phyloP scores from a whole-genome alignment of 495 filamentous ascomycete genomes.

The Neurospora sublineolata region DNA sequence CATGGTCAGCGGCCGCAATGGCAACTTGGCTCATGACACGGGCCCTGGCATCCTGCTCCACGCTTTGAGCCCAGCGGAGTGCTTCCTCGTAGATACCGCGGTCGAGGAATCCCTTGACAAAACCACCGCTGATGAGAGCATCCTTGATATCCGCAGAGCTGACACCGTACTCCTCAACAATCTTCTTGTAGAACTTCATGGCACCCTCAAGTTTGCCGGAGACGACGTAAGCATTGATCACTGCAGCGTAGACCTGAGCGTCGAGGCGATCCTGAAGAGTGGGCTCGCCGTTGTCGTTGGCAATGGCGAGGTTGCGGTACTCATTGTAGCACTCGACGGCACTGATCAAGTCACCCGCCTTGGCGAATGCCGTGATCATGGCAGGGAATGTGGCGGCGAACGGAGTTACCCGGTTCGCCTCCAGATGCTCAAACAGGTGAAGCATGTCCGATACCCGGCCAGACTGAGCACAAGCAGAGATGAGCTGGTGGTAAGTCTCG shows the following conservation, averaged over 20 bases:
- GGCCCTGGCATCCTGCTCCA: conserved; percentile 24
- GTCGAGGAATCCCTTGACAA: conserved; percentile 60
- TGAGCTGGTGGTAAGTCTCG: conserved; percentile 69
- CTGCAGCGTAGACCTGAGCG: conserved; percentile 71
- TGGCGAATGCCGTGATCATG: conserved; percentile 88
- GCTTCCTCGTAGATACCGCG: conserved; percentile 55
- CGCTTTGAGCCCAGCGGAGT: conserved; percentile 48
- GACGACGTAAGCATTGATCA: conserved; percentile 75
- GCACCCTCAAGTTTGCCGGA: conserved; percentile 70
- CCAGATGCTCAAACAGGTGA: conserved; percentile 80
- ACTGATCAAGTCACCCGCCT: conserved; percentile 64
- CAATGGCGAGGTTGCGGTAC: conserved; percentile 74
- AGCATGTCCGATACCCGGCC: conserved; percentile 78
- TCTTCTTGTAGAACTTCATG: conserved; percentile 68
- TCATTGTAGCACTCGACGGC: conserved; percentile 95
- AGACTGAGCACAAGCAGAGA: conserved; percentile 72
- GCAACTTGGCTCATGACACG: conserved; percentile 34
- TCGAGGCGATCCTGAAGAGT: conserved; percentile 65
- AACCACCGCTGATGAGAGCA: conserved; percentile 56
- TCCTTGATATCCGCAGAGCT: conserved; percentile 48
- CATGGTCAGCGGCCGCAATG: conserved; percentile 62
- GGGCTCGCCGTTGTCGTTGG: conserved; percentile 63
- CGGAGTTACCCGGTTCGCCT: conserved; percentile 56
- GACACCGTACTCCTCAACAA: conserved; percentile 51
- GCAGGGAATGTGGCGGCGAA: conserved; percentile 70